Conservation (phyloP, 2,329 filamentous ascomycete genomes). For the Aspergillus sp. region DNA sequence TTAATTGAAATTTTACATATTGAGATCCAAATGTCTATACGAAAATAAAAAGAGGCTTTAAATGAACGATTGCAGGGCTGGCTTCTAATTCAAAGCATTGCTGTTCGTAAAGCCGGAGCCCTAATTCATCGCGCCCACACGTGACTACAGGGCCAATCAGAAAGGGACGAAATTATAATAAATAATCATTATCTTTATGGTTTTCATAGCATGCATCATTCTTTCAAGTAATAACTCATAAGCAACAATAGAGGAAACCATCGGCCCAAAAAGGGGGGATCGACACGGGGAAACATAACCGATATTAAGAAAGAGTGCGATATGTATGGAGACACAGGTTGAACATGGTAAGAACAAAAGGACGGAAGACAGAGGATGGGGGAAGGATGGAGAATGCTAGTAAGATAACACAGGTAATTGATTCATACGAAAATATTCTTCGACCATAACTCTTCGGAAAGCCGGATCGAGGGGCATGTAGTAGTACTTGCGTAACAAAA, state of each 20-base stretch:
- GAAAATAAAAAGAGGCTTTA: too few relatives aligned
- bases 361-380: neutral
- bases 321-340: conserved; percentile 5
- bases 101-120: too few relatives aligned
- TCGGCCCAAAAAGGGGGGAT: conserved; percentile 7
- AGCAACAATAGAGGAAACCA: conserved; percentile 13
- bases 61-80: conserved; percentile 6
- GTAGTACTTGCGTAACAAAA: conserved; percentile 12
- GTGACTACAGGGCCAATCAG: too few relatives aligned
- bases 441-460: conserved; percentile 9
- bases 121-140: too few relatives aligned
- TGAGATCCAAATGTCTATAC: too few relatives aligned
- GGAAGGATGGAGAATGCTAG: neutral
- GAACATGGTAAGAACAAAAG: conserved; percentile 3
- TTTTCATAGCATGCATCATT: too few relatives aligned
- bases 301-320: conserved; percentile 8
- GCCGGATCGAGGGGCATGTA: conserved; percentile 5
- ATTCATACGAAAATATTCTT: conserved; percentile 6
- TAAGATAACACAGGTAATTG: conserved; percentile 4
- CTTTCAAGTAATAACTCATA: conserved; percentile 16
- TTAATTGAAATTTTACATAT: too few relatives aligned
- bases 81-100: conserved; percentile 9
- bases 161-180: too few relatives aligned
- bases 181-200: too few relatives aligned
- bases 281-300: too few relatives aligned